Evolutionary conservation across 2,329 filamentous ascomycete species (phyloP), one percentile per base, ranked within the genome.

Genomic region (Penicillium sp.): DNA sequence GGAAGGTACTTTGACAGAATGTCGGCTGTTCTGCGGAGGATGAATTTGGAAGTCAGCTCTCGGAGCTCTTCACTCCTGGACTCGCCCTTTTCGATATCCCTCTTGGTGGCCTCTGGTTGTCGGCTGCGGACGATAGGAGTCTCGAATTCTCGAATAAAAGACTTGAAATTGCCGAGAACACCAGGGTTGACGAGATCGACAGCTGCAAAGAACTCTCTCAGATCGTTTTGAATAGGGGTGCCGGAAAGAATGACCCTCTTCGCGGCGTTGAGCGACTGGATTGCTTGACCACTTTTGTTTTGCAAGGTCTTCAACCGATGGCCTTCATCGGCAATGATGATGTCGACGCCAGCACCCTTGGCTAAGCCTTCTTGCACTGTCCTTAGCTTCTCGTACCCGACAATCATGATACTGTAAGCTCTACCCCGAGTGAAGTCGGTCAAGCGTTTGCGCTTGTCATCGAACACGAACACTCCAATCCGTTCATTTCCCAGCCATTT

Each of bases 401-500:
- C 85, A 63, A 91, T 88, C 86, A 90, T 87, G 24, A 91, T 81
- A 64, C 83, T 88, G 69, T 90, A 91, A 24, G 82, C 82, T 67
- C 82, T 87, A 33, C 88, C 87, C 74, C 80, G 85, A 1, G 88
- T 90, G 69, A 91, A 91, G 69, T 89, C 86, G 1, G 84, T 86
- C 31, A 90, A 75, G 47, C 84, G 82, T 59, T 81, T 85, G 57
- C 82, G 82, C 59, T 82, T 83, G 59, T 86, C 82, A 61, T 86
- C 85, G 19, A 83, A 83, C 13, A 90, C 83, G 64, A 89, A 87
- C 1, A 91, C 86, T 4, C 88, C 88, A 56, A 91, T 83, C 22
- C 87, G 79, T 65, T 90, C 87, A 62, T 85, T 87, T 0, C 88
- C 88, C 1, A 91, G 80, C 89, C 89, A 91, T 69, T 90, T 91